Evolutionary conservation across 768 basidiomycete genomes (phyloP).

Genomic region (Russula sp.): DNA sequence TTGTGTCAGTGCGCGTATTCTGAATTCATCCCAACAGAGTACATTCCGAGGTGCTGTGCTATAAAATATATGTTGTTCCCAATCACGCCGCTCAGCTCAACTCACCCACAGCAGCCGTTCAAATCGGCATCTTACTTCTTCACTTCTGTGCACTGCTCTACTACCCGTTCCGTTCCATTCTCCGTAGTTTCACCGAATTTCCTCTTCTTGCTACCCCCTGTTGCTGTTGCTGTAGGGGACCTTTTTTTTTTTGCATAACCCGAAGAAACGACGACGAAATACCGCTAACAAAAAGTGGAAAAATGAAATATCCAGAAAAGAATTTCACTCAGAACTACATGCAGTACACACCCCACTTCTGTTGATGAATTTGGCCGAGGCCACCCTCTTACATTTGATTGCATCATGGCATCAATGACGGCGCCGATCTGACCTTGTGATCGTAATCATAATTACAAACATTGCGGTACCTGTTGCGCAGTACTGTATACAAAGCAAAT

Average conservation of each 20-base stretch:
- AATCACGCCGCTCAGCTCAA: neutral
- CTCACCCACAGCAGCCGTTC: neutral
- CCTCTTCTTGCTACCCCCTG: neutral
- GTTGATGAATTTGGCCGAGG: too few species aligned
- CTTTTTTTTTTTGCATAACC: neutral
- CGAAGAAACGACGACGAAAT: conserved; percentile 2
- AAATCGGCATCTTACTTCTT: too few species aligned
- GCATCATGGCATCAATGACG: neutral
- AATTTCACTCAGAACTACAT: too few species aligned
- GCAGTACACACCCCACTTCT: too few species aligned
- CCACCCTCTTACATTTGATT: neutral
- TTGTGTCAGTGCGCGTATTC: too few species aligned
- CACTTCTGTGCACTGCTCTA: too few species aligned
- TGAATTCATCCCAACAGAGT: neutral
- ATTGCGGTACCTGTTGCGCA: too few species aligned
- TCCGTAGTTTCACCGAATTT: conserved; percentile 18
- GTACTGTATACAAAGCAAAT: too few species aligned
- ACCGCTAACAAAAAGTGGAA: neutral
- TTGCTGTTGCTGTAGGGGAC: too few species aligned
- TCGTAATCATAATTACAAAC: neutral
- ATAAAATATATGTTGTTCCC: neutral
- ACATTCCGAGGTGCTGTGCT: neutral
- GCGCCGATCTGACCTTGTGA: neutral
- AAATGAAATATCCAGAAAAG: too few species aligned
- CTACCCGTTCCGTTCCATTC: neutral